phyloP scores from a whole-genome alignment of 176 grass and related monocot genomes.

The Carex kokanica region DNA sequence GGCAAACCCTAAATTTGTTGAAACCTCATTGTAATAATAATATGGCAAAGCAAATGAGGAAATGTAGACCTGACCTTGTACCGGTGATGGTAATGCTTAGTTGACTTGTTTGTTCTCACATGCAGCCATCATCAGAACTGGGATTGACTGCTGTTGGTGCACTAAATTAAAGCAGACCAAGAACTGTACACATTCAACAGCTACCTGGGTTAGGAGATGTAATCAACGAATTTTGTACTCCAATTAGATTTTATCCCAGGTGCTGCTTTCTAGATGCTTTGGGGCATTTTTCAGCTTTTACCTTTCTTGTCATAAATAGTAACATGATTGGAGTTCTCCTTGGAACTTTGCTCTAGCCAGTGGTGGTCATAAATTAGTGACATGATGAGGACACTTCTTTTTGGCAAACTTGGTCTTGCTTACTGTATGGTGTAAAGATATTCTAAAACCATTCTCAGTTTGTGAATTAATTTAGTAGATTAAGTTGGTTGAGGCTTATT shows the following conservation, averaged over 20 bases:
- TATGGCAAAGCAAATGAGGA: not conserved
- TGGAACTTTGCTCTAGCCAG: slow-evolving; percentile 7
- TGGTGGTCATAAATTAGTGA: not conserved
- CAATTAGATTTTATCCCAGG: slow-evolving; percentile 14
- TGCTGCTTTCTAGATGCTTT: not conserved
- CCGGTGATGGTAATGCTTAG: not conserved
- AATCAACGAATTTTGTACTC: not conserved
- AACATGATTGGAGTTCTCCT: not conserved
- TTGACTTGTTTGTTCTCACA: not conserved
- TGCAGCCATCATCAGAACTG: slow-evolving; percentile 13
- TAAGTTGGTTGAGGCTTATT: no score
- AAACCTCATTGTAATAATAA: not conserved
- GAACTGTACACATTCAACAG: not conserved
- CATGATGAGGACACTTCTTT: not conserved
- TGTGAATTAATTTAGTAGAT: not conserved
- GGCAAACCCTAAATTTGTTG: not conserved
- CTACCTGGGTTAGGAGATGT: slow-evolving; percentile 17
- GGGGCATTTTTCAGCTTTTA: not conserved
- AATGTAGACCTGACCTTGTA: not conserved
- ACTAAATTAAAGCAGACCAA: not conserved
- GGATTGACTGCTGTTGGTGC: slow-evolving; percentile 18
- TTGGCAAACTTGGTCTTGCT: not conserved
- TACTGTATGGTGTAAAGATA: slow-evolving; percentile 13
- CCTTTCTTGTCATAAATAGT: slow-evolving; percentile 1
- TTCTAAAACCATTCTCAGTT: not conserved